Base-by-base conservation (phyloP, 352 stramenopile genomes). In the Globisporangium middletonii region DNA sequence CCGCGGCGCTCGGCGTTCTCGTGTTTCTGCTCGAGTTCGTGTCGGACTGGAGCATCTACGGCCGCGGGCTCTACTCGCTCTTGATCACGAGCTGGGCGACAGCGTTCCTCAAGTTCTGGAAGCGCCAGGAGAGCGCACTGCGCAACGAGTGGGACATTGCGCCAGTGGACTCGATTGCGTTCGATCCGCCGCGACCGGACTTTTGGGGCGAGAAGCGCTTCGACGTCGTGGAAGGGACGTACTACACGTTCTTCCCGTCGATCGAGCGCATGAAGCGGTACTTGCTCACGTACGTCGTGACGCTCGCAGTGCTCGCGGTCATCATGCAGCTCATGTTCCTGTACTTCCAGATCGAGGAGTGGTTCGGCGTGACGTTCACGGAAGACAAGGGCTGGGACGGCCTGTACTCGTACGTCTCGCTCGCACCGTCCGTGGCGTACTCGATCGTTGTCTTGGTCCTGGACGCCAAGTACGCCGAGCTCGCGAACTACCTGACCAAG, bases 401-500 rank as follows among this genome's bases (percentile, higher is more conserved):
- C 2, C 58, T 84, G 44, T 92, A 80, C 56, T 61, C 74, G 50
- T 89, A 94, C 62, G 67, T 87, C 30, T 84, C 77, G 27, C 69
- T 91, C 37, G 54, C 82, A 9, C 83, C 83, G 30, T 89, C 83
- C 1, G 70, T 92, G 18, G 64, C 73, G 2, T 94, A 94, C 65
- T 92, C 83, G 28, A 55, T 86, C 13, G 76, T 89, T 16, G 83
- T 94, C 18, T 62, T 92, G 42, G 65, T 89, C 38, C 68, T 94
- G 42, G 83, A 94, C 65, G 75, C 69, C 45, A 88, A 90, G 44
- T 97, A 98, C 59, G 92, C 88, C 60, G 81, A 84, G 45, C 67
- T 99, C 26, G 96, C 96, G 11, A 84, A 88, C 4, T 83, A 77
- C 37, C 66, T 99, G 47, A 99, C 97, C 51, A 81, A 97, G 48